These are phyloP conservation scores for Cicer pinnatifidum DNA, from an alignment of 306 rosid species.

Conservation along the genomic window DNA sequence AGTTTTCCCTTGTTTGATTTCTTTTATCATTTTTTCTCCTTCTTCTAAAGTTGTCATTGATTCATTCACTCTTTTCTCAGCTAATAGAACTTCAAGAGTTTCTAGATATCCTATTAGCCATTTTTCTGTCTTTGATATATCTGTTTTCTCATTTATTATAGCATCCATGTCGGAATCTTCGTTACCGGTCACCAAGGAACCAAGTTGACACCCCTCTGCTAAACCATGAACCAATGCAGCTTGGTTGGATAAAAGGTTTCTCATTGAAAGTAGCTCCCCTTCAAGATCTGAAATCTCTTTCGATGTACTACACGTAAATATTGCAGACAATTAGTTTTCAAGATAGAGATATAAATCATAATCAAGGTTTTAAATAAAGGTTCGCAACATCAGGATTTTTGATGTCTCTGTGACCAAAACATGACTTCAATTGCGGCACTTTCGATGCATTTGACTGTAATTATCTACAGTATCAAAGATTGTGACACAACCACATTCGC, in stretches of 20 bases:
- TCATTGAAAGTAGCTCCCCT: slow-evolving; percentile 85
- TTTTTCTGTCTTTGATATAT: slow-evolving; percentile 60
- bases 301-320: slow-evolving; percentile 66
- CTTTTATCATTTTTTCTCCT: slow-evolving; percentile 57
- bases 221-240: slow-evolving; percentile 81
- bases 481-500: no score
- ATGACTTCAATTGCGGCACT: background rate
- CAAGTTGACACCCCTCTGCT: slow-evolving; percentile 68
- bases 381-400: background rate
- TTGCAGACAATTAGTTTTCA: slow-evolving; percentile 21
- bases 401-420: background rate
- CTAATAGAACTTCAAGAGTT: slow-evolving; percentile 76
- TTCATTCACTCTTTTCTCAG: slow-evolving; percentile 82
- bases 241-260: slow-evolving; percentile 79
- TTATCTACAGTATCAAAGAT: background rate
- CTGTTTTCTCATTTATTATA: slow-evolving; percentile 47
- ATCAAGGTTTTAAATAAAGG: background rate
- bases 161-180: slow-evolving; percentile 59
- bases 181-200: slow-evolving; percentile 51
- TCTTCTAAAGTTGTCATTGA: slow-evolving; percentile 72
- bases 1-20: slow-evolving; percentile 47
- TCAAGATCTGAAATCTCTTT: slow-evolving; percentile 90
- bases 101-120: slow-evolving; percentile 74
- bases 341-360: slow-evolving; percentile 9
- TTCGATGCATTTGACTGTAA: background rate